Base-by-base conservation (phyloP, 2,329 filamentous ascomycete genomes). In the Fusarium zealandicum region DNA sequence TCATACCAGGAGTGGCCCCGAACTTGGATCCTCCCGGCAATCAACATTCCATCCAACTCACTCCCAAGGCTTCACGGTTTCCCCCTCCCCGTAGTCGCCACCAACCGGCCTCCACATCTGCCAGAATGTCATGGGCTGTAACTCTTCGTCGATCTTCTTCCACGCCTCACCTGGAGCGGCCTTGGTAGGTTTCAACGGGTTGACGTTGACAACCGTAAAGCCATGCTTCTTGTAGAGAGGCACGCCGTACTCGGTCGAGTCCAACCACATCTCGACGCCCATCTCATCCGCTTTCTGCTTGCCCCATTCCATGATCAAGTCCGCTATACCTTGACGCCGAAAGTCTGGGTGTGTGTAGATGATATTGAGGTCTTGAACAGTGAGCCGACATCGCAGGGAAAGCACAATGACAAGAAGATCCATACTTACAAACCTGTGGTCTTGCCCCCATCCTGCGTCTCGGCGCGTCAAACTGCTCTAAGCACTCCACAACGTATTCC, bases 191-290 rank as follows among this genome's bases (percentile, higher is more conserved):
- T 40, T 32, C 5, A 57, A 3, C 1, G 25, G 44, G 16, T 61
- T 64, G 28, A 57, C 43, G 9, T 57, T 40, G 22, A 63, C 54
- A 1, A 66, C 44, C 1, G 48, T 43, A 46, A 66, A 64, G 6
- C 63, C 61, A n/a, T 66, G 64, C 33, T 61, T 66, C 17, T 58
- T 31, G 25, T 66, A 66, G 3, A 66, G 57, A 3, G 63, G 58
- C 0, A 66, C 56, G 0, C 64, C 64, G 3, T 55, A 57, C 17
- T 64, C 51, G 6, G 63, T 66, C 1, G 63, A 57, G 35, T 65
- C 63, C 0, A 66, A 43, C 64, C 63, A 66, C 17, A 66, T 60
- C 22, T 66, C 63, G 3, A 65, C 56, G 1, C 61, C 63, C 63
- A 66, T 56, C 32, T 65, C 60, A 12, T 65, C 63, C 13, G 63